Evolutionary conservation across 108 stramenopile genomes (phyloP).

Genomic region (Skeletonema marinoi): DNA sequence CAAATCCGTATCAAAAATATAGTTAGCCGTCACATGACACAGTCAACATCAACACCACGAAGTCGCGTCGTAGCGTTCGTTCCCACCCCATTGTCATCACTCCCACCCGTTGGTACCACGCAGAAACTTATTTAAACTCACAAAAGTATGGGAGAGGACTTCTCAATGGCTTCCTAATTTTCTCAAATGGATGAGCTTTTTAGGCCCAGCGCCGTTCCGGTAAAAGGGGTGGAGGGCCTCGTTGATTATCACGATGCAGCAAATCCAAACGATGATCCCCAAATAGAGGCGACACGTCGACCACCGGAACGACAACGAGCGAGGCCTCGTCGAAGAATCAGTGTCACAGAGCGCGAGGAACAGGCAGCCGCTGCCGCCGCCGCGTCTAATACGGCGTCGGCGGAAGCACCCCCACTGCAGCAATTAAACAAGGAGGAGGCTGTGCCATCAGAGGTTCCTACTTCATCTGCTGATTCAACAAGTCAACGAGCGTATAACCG

Average conservation of each 20-base stretch:
- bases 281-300: neutral
- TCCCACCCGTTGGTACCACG: too few relatives aligned
- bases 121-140: too few relatives aligned
- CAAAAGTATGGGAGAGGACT: neutral
- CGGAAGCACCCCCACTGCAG: neutral
- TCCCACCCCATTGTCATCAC: too few relatives aligned
- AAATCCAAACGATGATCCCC: neutral
- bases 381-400: neutral
- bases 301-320: neutral
- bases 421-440: neutral
- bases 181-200: neutral
- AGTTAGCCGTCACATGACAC: too few relatives aligned
- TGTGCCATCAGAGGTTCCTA: neutral
- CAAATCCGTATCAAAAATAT: too few relatives aligned
- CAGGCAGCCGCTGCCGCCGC: neutral
- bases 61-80: too few relatives aligned
- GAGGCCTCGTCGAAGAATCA: neutral
- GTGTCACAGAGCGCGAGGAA: neutral
- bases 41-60: too few relatives aligned
- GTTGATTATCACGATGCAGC: neutral
- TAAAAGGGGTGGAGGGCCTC: neutral
- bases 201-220: neutral
- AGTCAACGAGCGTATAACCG: neutral
- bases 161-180: neutral
- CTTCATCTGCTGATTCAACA: neutral